Conservation (phyloP, 2,329 filamentous ascomycete genomes). For the Paradendryphiella salina region DNA sequence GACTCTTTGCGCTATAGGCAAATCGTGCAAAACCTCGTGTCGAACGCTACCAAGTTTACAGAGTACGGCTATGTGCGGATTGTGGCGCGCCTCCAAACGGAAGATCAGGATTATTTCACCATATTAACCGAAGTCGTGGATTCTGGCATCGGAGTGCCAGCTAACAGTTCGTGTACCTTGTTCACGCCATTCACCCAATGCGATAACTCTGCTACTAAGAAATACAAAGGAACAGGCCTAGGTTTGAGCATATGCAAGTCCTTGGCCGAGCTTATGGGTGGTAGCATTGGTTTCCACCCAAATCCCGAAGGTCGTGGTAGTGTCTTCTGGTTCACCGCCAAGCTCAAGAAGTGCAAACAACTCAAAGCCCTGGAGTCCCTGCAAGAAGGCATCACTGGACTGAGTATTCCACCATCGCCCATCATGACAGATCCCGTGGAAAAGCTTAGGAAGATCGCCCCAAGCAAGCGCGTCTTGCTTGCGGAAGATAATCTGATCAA, state of each 20-base stretch:
- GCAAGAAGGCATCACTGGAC: conserved; percentile 14
- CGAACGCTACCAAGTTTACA: conserved; percentile 66
- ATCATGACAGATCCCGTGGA: conserved; percentile 17
- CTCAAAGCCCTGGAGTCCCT: conserved; percentile 18
- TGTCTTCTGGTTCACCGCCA: conserved; percentile 56
- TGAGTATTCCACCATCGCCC: conserved; percentile 12
- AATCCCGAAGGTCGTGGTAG: conserved; percentile 56
- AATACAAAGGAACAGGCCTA: conserved; percentile 60
- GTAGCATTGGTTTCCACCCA: conserved; percentile 53
- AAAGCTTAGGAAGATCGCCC: conserved; percentile 28
- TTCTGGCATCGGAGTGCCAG: conserved; percentile 58
- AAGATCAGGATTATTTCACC: conserved; percentile 51
- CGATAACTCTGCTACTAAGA: conserved; percentile 57
- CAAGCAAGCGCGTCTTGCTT: conserved; percentile 42
- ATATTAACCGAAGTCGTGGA: conserved; percentile 60
- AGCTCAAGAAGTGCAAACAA: conserved; percentile 38
- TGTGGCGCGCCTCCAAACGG: conserved; percentile 45
- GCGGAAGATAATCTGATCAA: conserved; percentile 57
- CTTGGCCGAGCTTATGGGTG: conserved; percentile 61
- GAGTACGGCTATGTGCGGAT: conserved; percentile 58
- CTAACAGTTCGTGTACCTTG: conserved; percentile 52
- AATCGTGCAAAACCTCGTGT: conserved; percentile 64
- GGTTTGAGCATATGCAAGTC: conserved; percentile 63
- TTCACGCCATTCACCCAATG: conserved; percentile 62
- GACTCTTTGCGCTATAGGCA: conserved; percentile 65